These are phyloP conservation scores for Cadophora gregata DNA, from an alignment of 2,329 filamentous ascomycete species.

Conservation along the genomic window DNA sequence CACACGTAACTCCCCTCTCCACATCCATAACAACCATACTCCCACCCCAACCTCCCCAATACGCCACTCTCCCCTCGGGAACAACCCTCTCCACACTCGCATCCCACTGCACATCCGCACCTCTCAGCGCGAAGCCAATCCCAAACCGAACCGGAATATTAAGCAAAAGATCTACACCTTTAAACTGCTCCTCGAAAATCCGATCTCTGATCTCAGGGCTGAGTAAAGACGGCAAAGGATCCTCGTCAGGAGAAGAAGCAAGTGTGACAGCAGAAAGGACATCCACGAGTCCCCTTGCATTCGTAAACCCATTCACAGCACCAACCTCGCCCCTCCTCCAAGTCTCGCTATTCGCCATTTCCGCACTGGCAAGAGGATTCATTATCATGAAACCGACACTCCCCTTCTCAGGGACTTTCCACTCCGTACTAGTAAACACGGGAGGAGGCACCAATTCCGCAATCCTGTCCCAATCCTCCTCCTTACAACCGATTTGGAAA, in stretches of 20 bases:
- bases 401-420: neutral
- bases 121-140: neutral
- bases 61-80: constrained; percentile 1
- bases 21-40: constrained; percentile 8
- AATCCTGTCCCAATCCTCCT: neutral
- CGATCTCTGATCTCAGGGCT: neutral
- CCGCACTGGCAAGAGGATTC: neutral
- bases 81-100: neutral
- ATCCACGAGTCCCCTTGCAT: neutral
- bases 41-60: constrained; percentile 2
- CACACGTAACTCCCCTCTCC: neutral
- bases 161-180: neutral
- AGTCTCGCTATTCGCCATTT: neutral
- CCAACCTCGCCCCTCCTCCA: neutral
- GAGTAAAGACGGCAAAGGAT: neutral
- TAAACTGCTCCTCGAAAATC: neutral
- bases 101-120: neutral
- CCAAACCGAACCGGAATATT: neutral
- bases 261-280: neutral
- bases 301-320: neutral
- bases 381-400: neutral
- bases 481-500: neutral
- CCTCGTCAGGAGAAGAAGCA: neutral
- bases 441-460: neutral
- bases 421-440: neutral